Base-by-base conservation (phyloP, 805 yeast species). In the Candida saitoana region DNA sequence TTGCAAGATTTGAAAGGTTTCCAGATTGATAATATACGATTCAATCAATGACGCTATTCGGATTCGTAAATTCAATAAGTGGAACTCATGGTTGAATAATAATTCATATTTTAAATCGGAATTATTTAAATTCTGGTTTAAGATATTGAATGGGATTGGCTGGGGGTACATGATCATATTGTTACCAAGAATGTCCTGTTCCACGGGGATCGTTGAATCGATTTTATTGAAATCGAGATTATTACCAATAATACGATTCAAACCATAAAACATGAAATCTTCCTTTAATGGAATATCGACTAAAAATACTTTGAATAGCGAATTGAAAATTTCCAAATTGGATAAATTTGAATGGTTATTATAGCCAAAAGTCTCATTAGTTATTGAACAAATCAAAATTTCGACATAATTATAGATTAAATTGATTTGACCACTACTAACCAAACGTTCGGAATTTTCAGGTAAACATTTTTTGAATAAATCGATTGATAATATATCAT, bases 161-260 rank as follows among this genome's bases (percentile, higher is more conserved):
- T 55, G 50, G 4, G 70, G 69, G 3, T 46, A 42, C 5, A 50
- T 41, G 3, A 62, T 41, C 33, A 60, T 39, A 18, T 54, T 45
- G 32, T 55, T 53, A 34, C 57, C 51, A 9, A 61, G 41, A 33
- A 42, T 30, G 39, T 56, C 61, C 32, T 50, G 46, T 2, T 50
- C 44, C 12, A 45, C 39, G 1, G 80, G 76, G 3, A 77, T 60
- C 3, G 76, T 54, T 20, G 63, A 55, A 16, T 71, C 72, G 25
- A 81, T 50, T 15, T 75, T 63, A 9, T 46, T 47, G 20, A 68
- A 60, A 50, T 74, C 77, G 1, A 47, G 42, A 45, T 76, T 77
- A 48, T 76, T 74, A 0, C 87, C 87, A 22, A 77, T 40, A 3
- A 68, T 46, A 43, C 82, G 54, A 52, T 77, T 80, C 36, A 82